A percentile compares a stretch with the other conserved stretches of the same genome.
phyloP scores from a whole-genome alignment of 2,329 filamentous ascomycete species.

The Zymoseptoria brevis region DNA sequence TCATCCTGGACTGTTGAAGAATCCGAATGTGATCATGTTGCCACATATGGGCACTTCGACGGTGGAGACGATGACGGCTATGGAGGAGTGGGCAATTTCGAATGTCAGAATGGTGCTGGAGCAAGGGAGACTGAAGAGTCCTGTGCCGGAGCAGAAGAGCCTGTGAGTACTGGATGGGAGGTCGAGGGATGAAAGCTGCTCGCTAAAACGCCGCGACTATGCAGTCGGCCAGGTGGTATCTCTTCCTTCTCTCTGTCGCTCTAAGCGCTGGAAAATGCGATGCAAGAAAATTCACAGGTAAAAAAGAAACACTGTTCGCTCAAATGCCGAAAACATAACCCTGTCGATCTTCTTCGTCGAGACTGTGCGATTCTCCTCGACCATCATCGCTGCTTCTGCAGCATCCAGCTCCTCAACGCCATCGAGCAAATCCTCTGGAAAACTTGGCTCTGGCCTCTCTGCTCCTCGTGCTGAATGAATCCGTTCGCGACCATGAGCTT shows the following conservation, averaged over 20 bases:
- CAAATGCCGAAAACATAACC: background rate
- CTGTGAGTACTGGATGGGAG: slow-evolving; percentile 19
- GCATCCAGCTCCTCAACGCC: slow-evolving; percentile 38
- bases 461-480: slow-evolving; percentile 42
- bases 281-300: background rate
- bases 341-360: background rate
- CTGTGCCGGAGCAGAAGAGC: slow-evolving; percentile 63
- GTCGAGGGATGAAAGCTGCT: background rate
- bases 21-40: slow-evolving; percentile 64
- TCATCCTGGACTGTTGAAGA: slow-evolving; percentile 62
- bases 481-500: slow-evolving; percentile 43
- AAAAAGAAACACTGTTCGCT: background rate
- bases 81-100: slow-evolving; percentile 69
- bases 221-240: background rate
- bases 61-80: slow-evolving; percentile 51
- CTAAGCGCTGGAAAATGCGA: slow-evolving; percentile 1
- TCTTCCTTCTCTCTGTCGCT: background rate
- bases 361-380: background rate
- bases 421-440: slow-evolving; percentile 43
- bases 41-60: slow-evolving; percentile 86
- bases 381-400: slow-evolving; percentile 22
- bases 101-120: slow-evolving; percentile 60
- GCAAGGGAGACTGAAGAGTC: slow-evolving; percentile 55
- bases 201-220: background rate
- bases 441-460: slow-evolving; percentile 40